These are phyloP conservation scores for Flaveria ramosissima DNA, from an alignment of 129 eudicot species.

Conservation along the genomic window DNA sequence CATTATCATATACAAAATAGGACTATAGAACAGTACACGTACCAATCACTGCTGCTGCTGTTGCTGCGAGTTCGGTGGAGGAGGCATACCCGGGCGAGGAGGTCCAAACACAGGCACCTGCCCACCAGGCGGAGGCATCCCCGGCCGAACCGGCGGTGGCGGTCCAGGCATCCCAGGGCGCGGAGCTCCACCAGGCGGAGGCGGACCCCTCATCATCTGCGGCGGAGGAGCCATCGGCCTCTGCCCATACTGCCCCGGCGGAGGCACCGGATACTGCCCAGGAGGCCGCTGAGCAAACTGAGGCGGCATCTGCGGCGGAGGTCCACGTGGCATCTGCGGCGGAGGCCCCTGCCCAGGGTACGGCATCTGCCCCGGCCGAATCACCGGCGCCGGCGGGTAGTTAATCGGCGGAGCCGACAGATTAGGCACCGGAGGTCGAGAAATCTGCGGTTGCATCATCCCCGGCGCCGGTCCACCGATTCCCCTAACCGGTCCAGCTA, in stretches of 20 bases:
- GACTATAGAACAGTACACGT: not conserved
- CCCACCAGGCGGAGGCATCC: conserved; percentile 81
- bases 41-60: conserved; percentile 64
- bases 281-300: conserved; percentile 64
- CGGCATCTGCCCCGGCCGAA: conserved; percentile 62
- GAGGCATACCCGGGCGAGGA: conserved; percentile 90
- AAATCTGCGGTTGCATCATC: conserved; percentile 95
- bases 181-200: conserved; percentile 62
- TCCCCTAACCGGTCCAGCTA: conserved; percentile 89
- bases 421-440: conserved; percentile 62
- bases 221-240: conserved; percentile 72
- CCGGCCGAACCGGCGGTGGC: conserved; percentile 64
- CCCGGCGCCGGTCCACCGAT: conserved; percentile 96
- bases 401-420: conserved; percentile 54
- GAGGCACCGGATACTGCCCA: conserved; percentile 51
- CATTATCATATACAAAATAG: not conserved
- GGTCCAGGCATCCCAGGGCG: conserved; percentile 53
- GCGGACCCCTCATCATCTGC: conserved; percentile 74
- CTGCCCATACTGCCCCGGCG: conserved; percentile 78
- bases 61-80: conserved; percentile 68
- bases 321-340: conserved; percentile 57
- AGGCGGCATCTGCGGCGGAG: conserved; percentile 70
- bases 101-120: conserved; percentile 65
- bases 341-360: conserved; percentile 51
- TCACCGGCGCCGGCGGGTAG: conserved; percentile 62